Base-by-base conservation (phyloP, 176 grass and related monocot species). In the Paspalum notatum region DNA sequence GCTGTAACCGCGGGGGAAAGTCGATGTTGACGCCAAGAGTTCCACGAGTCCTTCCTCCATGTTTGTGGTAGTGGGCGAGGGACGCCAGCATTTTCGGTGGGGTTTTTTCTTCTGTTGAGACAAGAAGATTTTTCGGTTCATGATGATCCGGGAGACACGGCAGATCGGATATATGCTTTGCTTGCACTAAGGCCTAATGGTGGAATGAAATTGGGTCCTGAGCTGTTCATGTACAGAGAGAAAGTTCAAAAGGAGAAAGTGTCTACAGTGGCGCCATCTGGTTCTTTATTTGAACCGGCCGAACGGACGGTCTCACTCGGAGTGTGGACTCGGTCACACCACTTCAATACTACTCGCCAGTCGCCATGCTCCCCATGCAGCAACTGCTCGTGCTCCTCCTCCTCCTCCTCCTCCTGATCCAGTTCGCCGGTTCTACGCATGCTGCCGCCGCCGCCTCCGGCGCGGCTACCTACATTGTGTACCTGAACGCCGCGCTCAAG, bases 381-480 rank as follows among this genome's bases (percentile, higher is more conserved):
- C 66, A 82, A 61, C 65, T 3, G 10, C 56, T 43, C 16, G 7
- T 27, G 15, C 53, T 81, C 20, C 17, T 75, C 32, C 20, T 47
- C 20, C 16, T 62, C 3, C 9, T 70, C 20, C 8, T 72, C 77
- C 2, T 72, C n/a, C n/a, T n/a, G n/a, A n/a, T n/a, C n/a, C n/a
- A n/a, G n/a, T n/a, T n/a, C 57, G 5, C 25, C 17, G 16, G 8
- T 32, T 60, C 27, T 12, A 10, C 59, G 32, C 42, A 37, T 1
- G 27, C 60, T 51, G 48, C 9, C 78, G 15, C 64, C 47, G 53
- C 14, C 66, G 52, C 6, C 16, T 66, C 54, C 68, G 74, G 62
- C 41, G 71, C 75, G 71, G 76, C 73, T 6, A 90, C 91, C 60
- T 97, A 97, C 86, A 93, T 97, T 54, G 83, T 97, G 3, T 97